A percentile compares a stretch with the other conserved stretches of the same genome.
Conservation (phyloP, 495 filamentous ascomycete genomes). For the Podospora pseudocomata region DNA sequence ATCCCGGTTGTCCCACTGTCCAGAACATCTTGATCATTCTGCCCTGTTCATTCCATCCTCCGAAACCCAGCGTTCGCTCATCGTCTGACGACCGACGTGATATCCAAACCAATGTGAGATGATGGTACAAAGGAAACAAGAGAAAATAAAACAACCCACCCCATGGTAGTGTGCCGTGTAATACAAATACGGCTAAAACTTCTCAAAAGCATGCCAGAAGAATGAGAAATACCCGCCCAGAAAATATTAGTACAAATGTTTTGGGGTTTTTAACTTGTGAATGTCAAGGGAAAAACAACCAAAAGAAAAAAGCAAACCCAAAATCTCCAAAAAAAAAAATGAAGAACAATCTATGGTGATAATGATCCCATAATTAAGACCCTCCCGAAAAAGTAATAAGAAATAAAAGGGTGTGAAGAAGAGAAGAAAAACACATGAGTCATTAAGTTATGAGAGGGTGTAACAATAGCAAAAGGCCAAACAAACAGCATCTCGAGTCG, state of each 20-base stretch:
- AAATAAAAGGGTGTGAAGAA: slow-evolving; percentile 2
- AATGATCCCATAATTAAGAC: neutral
- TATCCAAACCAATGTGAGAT: neutral
- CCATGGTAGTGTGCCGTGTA: neutral
- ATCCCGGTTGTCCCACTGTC: neutral
- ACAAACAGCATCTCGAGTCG: slow-evolving; percentile 9
- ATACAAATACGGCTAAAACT: neutral
- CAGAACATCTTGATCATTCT: neutral
- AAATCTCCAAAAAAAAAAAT: neutral
- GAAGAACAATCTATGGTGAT: neutral
- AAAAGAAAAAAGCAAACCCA: neutral
- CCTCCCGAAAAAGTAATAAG: neutral
- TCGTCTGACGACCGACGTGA: neutral
- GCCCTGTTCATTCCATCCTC: neutral
- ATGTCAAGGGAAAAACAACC: neutral
- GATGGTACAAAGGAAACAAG: neutral
- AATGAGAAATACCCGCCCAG: neutral
- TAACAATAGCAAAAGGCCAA: slow-evolving; percentile 3
- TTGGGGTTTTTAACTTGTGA: neutral
- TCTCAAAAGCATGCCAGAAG: neutral
- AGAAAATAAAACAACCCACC: neutral
- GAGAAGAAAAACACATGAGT: slow-evolving; percentile 3
- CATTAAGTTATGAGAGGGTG: slow-evolving; percentile 1
- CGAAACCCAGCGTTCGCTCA: neutral
- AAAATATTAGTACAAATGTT: slow-evolving; percentile 5